These are phyloP conservation scores for Neoboletus brunneissimus DNA, from an alignment of 768 basidiomycete genomes.

Conservation along the genomic window DNA sequence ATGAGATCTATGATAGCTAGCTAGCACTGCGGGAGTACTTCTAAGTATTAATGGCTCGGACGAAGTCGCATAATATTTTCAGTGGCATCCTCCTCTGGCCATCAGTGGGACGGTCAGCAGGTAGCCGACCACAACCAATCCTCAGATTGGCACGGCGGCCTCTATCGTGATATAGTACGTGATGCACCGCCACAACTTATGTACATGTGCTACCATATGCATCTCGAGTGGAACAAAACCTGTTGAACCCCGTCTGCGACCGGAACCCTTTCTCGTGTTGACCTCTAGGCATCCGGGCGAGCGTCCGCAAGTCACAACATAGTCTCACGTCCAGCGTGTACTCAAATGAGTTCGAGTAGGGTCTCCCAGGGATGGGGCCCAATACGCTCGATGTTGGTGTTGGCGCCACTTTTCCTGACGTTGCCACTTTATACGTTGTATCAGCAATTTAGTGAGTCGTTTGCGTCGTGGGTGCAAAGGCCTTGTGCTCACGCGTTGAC, in stretches of 20 bases:
- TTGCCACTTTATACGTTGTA: slow-evolving; percentile 46
- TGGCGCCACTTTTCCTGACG: slow-evolving; percentile 53
- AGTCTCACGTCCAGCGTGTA: not conserved
- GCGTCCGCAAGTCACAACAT: not conserved
- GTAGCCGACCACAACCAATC: too few species aligned
- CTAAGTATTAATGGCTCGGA: not conserved
- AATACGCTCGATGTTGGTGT: slow-evolving; percentile 50
- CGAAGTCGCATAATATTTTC: too few species aligned
- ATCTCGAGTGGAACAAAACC: too few species aligned
- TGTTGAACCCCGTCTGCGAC: too few species aligned
- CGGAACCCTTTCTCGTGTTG: not conserved
- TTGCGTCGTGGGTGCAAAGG: not conserved
- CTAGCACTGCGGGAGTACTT: not conserved
- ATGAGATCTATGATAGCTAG: not conserved
- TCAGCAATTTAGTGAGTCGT: slow-evolving; percentile 44
- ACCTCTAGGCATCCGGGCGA: not conserved
- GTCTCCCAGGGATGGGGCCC: slow-evolving; percentile 49
- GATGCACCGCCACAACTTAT: not conserved
- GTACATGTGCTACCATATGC: not conserved
- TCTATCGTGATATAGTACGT: too few species aligned
- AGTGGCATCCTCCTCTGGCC: too few species aligned
- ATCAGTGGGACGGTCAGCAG: too few species aligned
- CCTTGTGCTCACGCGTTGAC: not conserved
- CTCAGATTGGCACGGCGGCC: too few species aligned
- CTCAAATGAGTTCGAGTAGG: slow-evolving; percentile 5